Evolutionary conservation across 805 yeast genomes (phyloP), one percentile per base, ranked within the genome.

Genomic region (Lachancea cidri): DNA sequence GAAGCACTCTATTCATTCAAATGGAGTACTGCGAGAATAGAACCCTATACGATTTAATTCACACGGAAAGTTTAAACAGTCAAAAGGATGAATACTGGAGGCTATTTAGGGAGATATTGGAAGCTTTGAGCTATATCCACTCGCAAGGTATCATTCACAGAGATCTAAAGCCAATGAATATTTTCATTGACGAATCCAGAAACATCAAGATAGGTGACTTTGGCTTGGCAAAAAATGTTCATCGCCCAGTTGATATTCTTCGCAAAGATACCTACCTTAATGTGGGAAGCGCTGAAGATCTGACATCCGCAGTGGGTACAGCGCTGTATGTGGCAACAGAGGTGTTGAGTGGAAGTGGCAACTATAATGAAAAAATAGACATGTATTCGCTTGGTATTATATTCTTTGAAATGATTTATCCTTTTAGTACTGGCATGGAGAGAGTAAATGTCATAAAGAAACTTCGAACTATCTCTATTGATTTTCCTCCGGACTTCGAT

Each of bases 21-120:
- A 93, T 93, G 99, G 98, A 93, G 61, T 93, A 93, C 54, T 93
- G 99, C 65, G 98, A 93, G 55, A 93, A 91, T 57, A 86, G 86
- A 43, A 91, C 99, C 0, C 65, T 93, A 20, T 74, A 76, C 38
- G 96, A 93, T 64, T 67, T 93, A 46, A 91, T 93, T 35, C 76
- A 72, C 40, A 75, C 77, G 31, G 86, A 82, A 43, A 88, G 87
- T 0, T 68, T 93, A 9, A 84, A 81, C 4, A 67, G 67, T 7
- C 77, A 84, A 36, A 68, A 86, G 0, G 83, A 77, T 44, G 94
- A 86, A 52, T 91, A 89, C 57, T 93, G 97, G 96, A 71, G 96
- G 44, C 68, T 91, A 4, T 74, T 93, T 48, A 71, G 96, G 33
- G 97, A 91, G 58, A 76, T 89, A 3, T 64, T 89, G 17, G 97